A percentile compares a stretch with the other conserved stretches of the same genome.
phyloP scores from a whole-genome alignment of 495 filamentous ascomycete species.

The Penicillium crystallinum region DNA sequence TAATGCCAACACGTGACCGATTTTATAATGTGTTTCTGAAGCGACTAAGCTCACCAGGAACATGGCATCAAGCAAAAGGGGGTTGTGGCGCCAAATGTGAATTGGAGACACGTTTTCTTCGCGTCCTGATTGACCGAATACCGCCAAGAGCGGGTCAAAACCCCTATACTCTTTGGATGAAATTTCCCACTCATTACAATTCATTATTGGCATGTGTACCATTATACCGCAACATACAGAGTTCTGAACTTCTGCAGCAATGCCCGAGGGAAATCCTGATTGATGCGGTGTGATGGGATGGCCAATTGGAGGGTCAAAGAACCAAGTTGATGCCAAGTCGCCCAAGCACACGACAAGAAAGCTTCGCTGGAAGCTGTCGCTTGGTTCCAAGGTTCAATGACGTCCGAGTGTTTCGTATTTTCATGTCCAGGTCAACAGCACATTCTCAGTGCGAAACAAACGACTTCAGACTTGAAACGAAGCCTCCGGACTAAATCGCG shows the following conservation, averaged over 20 bases:
- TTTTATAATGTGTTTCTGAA: neutral
- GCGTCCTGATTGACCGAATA: neutral
- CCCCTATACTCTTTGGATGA: neutral
- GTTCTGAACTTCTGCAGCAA: neutral
- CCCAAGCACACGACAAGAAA: conserved; percentile 1
- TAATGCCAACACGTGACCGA: conserved; percentile 1
- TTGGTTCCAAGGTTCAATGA: neutral
- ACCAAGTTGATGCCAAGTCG: conserved; percentile 1
- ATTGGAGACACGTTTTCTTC: neutral
- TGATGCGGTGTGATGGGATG: neutral
- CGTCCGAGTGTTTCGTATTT: neutral
- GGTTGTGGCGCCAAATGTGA: neutral
- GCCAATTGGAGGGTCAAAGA: neutral
- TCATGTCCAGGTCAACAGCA: neutral
- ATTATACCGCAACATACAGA: neutral
- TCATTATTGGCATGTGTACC: neutral
- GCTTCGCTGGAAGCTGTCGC: conserved; percentile 2
- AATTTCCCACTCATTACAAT: neutral
- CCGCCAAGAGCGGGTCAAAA: conserved; percentile 7
- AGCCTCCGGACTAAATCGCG: neutral
- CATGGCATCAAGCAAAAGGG: neutral
- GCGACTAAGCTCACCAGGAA: neutral
- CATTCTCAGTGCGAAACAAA: neutral
- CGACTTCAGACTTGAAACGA: neutral
- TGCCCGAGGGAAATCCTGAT: neutral